These are phyloP conservation scores for Saccharomycopsis selenospora DNA, from an alignment of 805 yeast genomes.

Conservation along the genomic window DNA sequence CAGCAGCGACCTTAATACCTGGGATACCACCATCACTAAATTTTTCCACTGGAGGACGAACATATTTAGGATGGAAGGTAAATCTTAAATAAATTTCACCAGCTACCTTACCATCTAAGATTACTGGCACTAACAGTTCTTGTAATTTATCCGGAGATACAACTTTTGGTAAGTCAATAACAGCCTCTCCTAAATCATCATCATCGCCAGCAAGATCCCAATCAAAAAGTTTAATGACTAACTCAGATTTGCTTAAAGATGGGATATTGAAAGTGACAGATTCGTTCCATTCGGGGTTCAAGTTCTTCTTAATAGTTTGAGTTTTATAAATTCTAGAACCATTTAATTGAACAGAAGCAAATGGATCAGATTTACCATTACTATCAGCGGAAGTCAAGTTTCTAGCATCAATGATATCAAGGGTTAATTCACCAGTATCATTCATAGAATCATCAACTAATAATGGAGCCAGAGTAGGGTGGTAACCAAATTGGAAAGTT, in stretches of 20 bases:
- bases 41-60: slow-evolving; percentile 53
- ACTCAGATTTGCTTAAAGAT: slow-evolving; percentile 50
- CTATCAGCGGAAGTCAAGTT: slow-evolving; percentile 80
- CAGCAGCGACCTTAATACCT: slow-evolving; percentile 32
- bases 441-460: slow-evolving; percentile 53
- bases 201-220: slow-evolving; percentile 76
- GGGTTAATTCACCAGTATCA: slow-evolving; percentile 58
- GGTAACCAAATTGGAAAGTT: slow-evolving; percentile 47
- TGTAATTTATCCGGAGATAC: slow-evolving; percentile 37
- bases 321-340: slow-evolving; percentile 50
- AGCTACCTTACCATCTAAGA: slow-evolving; percentile 35
- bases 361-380: slow-evolving; percentile 93
- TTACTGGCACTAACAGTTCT: slow-evolving; percentile 40
- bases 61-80: slow-evolving; percentile 55
- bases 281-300: slow-evolving; percentile 77
- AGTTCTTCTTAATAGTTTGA: slow-evolving; percentile 54
- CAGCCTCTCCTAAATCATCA: slow-evolving; percentile 49
- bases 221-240: slow-evolving; percentile 50
- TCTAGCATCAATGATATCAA: slow-evolving; percentile 56
- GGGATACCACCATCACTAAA: slow-evolving; percentile 38
- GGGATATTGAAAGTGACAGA: slow-evolving; percentile 48
- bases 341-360: slow-evolving; percentile 60
- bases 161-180: slow-evolving; percentile 43
- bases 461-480: slow-evolving; percentile 49
- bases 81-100: slow-evolving; percentile 52